Conservation (phyloP, 495 filamentous ascomycete species). For the Echria macrotheca region DNA sequence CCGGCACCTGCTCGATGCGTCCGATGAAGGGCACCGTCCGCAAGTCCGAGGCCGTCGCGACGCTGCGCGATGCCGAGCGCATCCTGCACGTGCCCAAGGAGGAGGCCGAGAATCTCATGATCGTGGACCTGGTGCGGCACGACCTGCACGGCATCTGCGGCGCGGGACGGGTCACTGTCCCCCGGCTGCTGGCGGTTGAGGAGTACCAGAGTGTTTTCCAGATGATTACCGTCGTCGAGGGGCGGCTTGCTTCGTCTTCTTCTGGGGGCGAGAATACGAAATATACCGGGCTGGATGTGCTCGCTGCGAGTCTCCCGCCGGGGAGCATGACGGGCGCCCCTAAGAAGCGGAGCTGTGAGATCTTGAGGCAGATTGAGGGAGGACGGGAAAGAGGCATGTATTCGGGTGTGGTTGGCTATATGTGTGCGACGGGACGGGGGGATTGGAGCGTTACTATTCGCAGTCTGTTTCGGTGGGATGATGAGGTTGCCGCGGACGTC, state of each 20-base stretch:
- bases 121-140: constrained; percentile 89
- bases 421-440: constrained; percentile 76
- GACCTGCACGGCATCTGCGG: constrained; percentile 80
- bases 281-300: constrained; percentile 64
- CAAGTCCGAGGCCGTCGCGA: constrained; percentile 53
- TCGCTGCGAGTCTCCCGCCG: constrained; percentile 74
- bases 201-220: constrained; percentile 86
- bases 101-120: constrained; percentile 96
- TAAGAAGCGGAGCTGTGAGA: constrained; percentile 82
- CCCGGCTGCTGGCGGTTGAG: constrained; percentile 74
- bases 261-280: constrained; percentile 7
- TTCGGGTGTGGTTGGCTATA: constrained; percentile 82
- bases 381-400: constrained; percentile 69
- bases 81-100: constrained; percentile 79
- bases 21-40: constrained; percentile 96
- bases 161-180: constrained; percentile 58
- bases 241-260: constrained; percentile 51
- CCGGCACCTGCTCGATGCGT: constrained; percentile 55
- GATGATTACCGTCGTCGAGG: constrained; percentile 83
- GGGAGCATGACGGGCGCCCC: constrained; percentile 95
- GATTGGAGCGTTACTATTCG: constrained; percentile 88
- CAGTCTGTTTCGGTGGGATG: constrained; percentile 64
- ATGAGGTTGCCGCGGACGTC: constrained; percentile 32
- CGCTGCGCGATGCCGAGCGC: constrained; percentile 58
- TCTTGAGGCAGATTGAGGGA: constrained; percentile 65